Base-by-base conservation (phyloP, 169 alveolate species). In the Cryptosporidium sp. region DNA sequence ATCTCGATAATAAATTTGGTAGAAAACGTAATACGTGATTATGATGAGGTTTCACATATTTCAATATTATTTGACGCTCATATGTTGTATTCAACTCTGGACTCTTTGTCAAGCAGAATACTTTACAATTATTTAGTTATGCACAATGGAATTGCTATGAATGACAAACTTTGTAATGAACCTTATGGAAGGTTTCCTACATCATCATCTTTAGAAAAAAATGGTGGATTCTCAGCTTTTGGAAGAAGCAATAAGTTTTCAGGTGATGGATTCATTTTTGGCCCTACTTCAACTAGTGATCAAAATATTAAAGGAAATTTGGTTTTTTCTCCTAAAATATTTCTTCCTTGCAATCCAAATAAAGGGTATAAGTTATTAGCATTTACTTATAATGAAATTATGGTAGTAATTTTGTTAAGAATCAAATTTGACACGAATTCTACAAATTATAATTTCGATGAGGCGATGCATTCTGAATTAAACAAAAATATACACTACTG, bases 101-200 rank as follows among this genome's bases (percentile, higher is more conserved):
- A 59, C 37, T n/a, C 29, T 9, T 18, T 48, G 21, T 80, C 89
- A 62, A 80, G 75, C 45, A 59, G 29, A 26, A 41, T 80, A 59
- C 67, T 80, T 16, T 80, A 80, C 39, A 80, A 59, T 62, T 80
- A 80, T 41, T 80, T 80, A 80, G 89, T 80, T 9, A 43, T 80
- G 61, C 59, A 80, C 33, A 65, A 80, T 80, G 89, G 89, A 16
- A 61, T 80, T 41, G 89, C 89, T n/a, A 62, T 26, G 65, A 80
- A 80, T 67, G 89, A 80, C 23, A 80, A 80, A 80, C 75, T 80
- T 29, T 80, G 75, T 33, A 80, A 80, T 52, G 52, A 9, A 23
- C 89, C 89, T 23, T 80, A 61, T 80, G 89, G 89, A 5, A 80
- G 89, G 23, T 80, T 65, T 29, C 89, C 89, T 23, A 61, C 48